phyloP scores from a whole-genome alignment of 73 alveolate genomes.

The Paramecium tetraurelia region DNA sequence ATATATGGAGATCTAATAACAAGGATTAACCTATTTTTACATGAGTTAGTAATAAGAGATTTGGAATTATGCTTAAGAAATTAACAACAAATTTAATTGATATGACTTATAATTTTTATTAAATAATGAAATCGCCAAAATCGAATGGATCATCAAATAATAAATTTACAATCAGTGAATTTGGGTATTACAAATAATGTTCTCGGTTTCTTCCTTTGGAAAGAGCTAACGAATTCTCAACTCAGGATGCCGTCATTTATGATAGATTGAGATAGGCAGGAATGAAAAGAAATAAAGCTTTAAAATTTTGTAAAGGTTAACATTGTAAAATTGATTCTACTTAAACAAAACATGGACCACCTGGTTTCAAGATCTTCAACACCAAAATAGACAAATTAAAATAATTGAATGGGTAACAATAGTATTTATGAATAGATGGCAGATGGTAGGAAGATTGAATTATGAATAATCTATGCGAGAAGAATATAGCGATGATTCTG shows the following conservation, averaged over 20 bases:
- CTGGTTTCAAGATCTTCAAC: constrained; percentile 7
- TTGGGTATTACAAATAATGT: constrained; percentile 16
- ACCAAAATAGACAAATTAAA: constrained; percentile 14
- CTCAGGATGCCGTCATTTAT: constrained; percentile 5
- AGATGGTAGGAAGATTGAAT: constrained; percentile 34
- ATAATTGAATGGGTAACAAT: neutral
- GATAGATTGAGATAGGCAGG: neutral
- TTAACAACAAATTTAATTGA: neutral
- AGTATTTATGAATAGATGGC: neutral
- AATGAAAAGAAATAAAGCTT: neutral
- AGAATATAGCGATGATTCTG: neutral
- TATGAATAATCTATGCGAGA: neutral
- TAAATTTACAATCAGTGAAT: neutral
- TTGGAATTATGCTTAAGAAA: neutral
- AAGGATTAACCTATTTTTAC: neutral
- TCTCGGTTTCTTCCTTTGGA: neutral
- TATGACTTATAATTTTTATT: neutral
- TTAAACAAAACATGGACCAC: constrained; percentile 43
- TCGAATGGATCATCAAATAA: neutral
- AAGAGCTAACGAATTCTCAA: constrained; percentile 9
- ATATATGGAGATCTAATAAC: neutral
- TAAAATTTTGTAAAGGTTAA: neutral
- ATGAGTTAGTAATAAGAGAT: neutral
- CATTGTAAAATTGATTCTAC: constrained; percentile 47
- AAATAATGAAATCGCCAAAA: neutral